Conservation (phyloP, 305 asterid genomes). For the Coffea humblotiana region DNA sequence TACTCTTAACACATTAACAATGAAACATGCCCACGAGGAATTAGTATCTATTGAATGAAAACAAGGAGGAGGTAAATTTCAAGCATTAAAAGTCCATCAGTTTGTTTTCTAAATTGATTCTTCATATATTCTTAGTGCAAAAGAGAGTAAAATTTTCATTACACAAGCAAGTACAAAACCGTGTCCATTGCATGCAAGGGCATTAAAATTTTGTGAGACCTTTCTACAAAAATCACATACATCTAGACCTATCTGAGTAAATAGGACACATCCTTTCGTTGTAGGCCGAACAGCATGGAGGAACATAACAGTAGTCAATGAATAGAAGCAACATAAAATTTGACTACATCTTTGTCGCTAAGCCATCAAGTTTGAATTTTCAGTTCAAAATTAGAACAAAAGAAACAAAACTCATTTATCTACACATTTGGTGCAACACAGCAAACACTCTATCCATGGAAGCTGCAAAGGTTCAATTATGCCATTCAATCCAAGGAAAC, state of each 20-base stretch:
- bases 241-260: neutral
- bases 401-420: neutral
- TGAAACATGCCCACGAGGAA: neutral
- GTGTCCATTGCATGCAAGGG: neutral
- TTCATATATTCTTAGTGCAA: neutral
- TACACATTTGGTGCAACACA: no score
- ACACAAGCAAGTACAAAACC: neutral
- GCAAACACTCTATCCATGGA: neutral
- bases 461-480: no score
- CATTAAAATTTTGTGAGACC: no score
- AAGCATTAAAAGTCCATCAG: neutral
- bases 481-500: neutral
- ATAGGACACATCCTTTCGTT: neutral
- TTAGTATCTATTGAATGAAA: neutral
- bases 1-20: neutral
- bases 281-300: neutral
- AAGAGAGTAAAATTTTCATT: no score
- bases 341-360: neutral
- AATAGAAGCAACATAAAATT: slow-evolving; percentile 1
- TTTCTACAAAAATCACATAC: neutral
- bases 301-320: neutral
- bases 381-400: neutral
- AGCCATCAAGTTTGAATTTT: neutral
- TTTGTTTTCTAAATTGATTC: no score
- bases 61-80: neutral